Evolutionary conservation across 306 rosid genomes (phyloP).

Genomic region (Rubus parviflorus): DNA sequence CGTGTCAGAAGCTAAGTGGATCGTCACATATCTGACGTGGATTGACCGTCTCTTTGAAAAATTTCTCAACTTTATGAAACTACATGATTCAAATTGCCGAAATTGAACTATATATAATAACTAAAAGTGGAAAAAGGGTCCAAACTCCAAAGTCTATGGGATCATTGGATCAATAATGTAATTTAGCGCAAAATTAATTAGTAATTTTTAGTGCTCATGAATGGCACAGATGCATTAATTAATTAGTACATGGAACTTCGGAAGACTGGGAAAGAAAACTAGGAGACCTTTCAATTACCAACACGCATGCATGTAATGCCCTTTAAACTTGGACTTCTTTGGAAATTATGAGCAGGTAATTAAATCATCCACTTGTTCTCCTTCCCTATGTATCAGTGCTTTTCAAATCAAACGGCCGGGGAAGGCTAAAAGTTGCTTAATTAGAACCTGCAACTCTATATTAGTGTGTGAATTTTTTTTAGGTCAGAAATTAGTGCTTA

Average conservation of each 20-base stretch:
- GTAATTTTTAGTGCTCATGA: background rate
- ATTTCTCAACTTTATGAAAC: too few relatives aligned
- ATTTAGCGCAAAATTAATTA: too few relatives aligned
- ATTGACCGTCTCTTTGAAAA: too few relatives aligned
- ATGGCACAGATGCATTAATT: background rate
- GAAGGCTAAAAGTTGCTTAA: background rate
- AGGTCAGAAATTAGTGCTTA: too few relatives aligned
- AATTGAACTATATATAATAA: too few relatives aligned
- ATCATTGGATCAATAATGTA: too few relatives aligned
- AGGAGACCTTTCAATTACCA: constrained; percentile 14
- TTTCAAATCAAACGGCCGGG: background rate
- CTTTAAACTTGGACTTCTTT: background rate
- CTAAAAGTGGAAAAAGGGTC: too few relatives aligned
- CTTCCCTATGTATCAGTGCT: background rate
- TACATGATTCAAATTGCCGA: too few relatives aligned
- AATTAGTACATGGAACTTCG: background rate
- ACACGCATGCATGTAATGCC: constrained; percentile 4
- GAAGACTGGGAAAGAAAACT: background rate
- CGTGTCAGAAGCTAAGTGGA: too few relatives aligned
- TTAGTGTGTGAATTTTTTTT: too few relatives aligned
- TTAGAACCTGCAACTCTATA: background rate
- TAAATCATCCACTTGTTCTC: background rate
- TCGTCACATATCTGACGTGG: too few relatives aligned
- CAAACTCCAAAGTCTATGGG: too few relatives aligned
- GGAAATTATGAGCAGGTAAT: background rate